A percentile compares a stretch with the other conserved stretches of the same genome.
Conservation (phyloP, 2,329 filamentous ascomycete species). For the Orbilia brochopaga region DNA sequence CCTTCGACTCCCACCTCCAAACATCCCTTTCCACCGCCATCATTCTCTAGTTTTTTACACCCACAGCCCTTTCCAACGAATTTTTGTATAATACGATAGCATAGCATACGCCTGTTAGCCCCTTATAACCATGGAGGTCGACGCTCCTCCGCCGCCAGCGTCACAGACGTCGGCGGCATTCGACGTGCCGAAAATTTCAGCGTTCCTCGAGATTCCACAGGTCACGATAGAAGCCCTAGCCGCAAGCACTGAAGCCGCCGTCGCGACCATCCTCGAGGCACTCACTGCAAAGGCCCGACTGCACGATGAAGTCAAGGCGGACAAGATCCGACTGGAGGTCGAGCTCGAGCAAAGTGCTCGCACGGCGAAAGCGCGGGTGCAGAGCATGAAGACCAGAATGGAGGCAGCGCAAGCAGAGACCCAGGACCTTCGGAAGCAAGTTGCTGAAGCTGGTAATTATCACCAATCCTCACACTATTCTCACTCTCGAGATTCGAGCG, state of each 20-base stretch:
- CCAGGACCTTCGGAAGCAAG: slow-evolving; percentile 77
- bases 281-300: slow-evolving; percentile 81
- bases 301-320: slow-evolving; percentile 78
- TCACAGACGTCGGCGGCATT: slow-evolving; percentile 26
- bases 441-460: slow-evolving; percentile 77
- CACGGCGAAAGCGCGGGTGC: slow-evolving; percentile 79
- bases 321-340: slow-evolving; percentile 87
- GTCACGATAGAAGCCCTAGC: slow-evolving; percentile 52
- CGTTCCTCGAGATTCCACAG: slow-evolving; percentile 53
- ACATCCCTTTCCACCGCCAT: not conserved
- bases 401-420: slow-evolving; percentile 85
- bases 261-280: slow-evolving; percentile 74
- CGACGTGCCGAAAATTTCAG: slow-evolving; percentile 54
- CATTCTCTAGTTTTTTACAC: not conserved
- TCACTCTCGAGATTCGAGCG: slow-evolving; percentile 1
- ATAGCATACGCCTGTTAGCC: not conserved
- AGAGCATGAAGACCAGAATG: slow-evolving; percentile 78
- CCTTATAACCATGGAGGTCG: slow-evolving; percentile 43
- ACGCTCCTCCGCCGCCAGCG: slow-evolving; percentile 44
- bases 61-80: no score
- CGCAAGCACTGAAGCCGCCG: slow-evolving; percentile 71
- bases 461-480: not conserved
- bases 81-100: no score
- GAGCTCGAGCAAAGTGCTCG: slow-evolving; percentile 90
- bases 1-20: slow-evolving; percentile 23